A percentile compares a stretch with the other conserved stretches of the same genome.
Conservation (phyloP, 345 rosid species). For the Rhodamnia rubescens region DNA sequence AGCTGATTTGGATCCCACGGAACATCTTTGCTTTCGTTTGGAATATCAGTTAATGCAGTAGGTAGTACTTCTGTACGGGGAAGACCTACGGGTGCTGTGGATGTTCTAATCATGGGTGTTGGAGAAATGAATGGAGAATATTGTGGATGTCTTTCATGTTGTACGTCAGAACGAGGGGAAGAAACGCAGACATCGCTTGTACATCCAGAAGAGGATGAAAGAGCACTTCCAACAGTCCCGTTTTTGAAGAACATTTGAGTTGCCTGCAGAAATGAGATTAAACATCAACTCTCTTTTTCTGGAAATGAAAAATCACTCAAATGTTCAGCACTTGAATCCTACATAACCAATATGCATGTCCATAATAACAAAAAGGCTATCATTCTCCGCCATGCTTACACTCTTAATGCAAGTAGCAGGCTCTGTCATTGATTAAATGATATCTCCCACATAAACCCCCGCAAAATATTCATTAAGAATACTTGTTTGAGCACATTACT, state of each 20-base stretch:
- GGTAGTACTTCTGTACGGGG: constrained; percentile 22
- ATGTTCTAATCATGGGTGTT: constrained; percentile 11
- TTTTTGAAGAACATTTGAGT: constrained; percentile 22
- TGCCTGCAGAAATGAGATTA: constrained; percentile 8
- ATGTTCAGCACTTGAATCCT: background rate
- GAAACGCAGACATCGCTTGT: constrained; percentile 16
- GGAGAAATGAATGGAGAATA: constrained; percentile 32
- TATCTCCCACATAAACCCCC: background rate
- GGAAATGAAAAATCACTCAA: background rate
- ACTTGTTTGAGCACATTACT: background rate
- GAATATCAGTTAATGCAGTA: constrained; percentile 10
- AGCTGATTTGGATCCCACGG: constrained; percentile 46
- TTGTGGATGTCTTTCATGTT: constrained; percentile 20
- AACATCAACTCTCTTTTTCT: background rate
- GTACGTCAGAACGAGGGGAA: constrained; percentile 9
- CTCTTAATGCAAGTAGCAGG: background rate
- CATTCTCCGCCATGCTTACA: background rate
- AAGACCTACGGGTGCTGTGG: constrained; percentile 13
- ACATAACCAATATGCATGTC: background rate
- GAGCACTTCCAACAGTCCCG: constrained; percentile 15
- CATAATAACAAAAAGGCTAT: background rate
- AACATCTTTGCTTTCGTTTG: constrained; percentile 31
- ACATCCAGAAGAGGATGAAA: constrained; percentile 21
- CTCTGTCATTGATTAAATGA: background rate
- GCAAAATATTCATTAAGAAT: background rate